phyloP scores from a whole-genome alignment of 176 grass and related monocot species.

The Canna indica region DNA sequence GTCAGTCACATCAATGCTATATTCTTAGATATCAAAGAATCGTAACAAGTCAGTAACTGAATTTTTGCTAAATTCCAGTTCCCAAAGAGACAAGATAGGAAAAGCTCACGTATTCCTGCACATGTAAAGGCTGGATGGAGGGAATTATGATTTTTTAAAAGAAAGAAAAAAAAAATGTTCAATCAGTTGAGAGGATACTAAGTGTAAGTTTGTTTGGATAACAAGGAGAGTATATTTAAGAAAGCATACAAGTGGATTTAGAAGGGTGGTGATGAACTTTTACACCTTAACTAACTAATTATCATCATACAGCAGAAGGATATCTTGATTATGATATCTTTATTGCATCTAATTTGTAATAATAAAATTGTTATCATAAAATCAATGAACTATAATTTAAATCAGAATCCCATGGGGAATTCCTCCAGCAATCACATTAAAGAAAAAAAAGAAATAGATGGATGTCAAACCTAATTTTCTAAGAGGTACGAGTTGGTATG shows the following conservation, averaged over 20 bases:
- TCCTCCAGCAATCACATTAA: not conserved
- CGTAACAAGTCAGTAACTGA: not conserved
- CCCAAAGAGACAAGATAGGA: not conserved
- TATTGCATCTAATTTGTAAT: not conserved
- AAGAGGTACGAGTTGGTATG: not conserved
- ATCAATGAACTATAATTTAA: not conserved
- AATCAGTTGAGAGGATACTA: not conserved
- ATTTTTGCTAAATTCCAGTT: not conserved
- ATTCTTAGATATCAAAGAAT: no score
- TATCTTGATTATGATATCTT: not conserved
- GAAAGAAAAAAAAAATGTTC: not conserved
- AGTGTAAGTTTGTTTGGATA: not conserved
- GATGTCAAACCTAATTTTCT: not conserved
- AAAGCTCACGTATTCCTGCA: not conserved
- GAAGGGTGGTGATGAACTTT: not conserved
- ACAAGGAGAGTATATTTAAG: not conserved
- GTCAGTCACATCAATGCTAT: not conserved
- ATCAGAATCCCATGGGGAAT: not conserved
- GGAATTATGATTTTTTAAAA: not conserved
- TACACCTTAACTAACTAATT: not conserved
- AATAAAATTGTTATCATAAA: not conserved
- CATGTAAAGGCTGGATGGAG: not conserved
- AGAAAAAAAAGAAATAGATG: not conserved
- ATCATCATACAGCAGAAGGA: not conserved
- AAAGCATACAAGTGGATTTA: not conserved